Base-by-base conservation (phyloP, 2,329 filamentous ascomycete genomes). In the Shiraia sp. region DNA sequence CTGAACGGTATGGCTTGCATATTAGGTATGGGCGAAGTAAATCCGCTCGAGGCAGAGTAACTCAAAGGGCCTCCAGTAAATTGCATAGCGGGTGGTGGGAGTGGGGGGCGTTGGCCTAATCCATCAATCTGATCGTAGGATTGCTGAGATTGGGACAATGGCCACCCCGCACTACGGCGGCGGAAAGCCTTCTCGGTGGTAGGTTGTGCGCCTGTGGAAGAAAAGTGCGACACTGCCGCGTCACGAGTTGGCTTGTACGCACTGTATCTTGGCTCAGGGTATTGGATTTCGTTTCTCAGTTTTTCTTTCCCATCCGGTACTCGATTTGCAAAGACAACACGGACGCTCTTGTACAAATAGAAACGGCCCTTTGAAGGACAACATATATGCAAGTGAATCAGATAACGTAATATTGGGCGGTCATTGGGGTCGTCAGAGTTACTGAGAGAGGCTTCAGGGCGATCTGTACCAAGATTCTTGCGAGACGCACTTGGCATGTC, bases 271-370 rank as follows among this genome's bases (percentile, higher is more conserved):
- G 93, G 93, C 55, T 96, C 90, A 0, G 92, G 92, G 45, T 88
- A 79, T 26, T 93, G 90, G 4, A 92, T 86, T 66, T 99, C 93
- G 60, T 95, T 96, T 23, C 86, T 80, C 27, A 99, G 77, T 62
- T 86, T 92, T 70, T 97, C 92, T 65, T 96, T 96, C 28, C 90
- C 92, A 57, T 97, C 93, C 0, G 93, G 92, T 0, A 96, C 92
- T 17, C 93, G 83, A 64, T 97, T 97, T 39, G 93, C 93, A 66
- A 99, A 99, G 3, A 99, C 92, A 25, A 97, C 89, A 10, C 93
- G 85, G 44, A 97, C 87, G 57, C 83, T 90, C 59, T 93, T 95
- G 74, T 97, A 93, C 5, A 99, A 76, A 59, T 90, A 97, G 66
- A 85, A 95, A 10, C 91, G 83, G 5, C 88, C 90, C 50, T 85